Conservation (phyloP, 2,329 filamentous ascomycete species). For the Ophiostoma australiae region DNA sequence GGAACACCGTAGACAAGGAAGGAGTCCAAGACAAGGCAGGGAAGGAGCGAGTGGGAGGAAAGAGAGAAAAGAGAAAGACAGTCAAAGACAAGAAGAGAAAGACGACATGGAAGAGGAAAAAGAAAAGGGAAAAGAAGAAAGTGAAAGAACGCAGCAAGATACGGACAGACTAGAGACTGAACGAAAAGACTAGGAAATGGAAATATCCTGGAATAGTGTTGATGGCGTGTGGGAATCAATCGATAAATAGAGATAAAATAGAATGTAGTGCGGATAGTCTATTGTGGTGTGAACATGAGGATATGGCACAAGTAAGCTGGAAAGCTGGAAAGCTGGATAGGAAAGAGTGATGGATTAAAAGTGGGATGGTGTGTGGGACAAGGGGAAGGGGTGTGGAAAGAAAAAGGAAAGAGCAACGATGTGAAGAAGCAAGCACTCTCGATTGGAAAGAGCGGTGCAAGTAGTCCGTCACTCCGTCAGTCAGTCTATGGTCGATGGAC, state of each 20-base stretch:
- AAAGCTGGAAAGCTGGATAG: not conserved
- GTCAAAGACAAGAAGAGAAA: not conserved
- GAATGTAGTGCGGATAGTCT: not conserved
- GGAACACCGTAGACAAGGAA: not conserved
- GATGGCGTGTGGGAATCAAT: not conserved
- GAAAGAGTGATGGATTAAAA: not conserved
- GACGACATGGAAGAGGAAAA: conserved; percentile 11
- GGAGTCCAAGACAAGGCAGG: conserved; percentile 1
- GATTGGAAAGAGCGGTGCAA: not conserved
- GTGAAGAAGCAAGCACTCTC: not conserved
- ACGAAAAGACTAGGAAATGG: conserved; percentile 12
- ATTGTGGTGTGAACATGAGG: not conserved
- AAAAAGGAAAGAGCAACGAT: not conserved
- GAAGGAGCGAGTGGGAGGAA: conserved; percentile 12
- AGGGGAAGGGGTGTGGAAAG: not conserved
- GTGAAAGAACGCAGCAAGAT: conserved; percentile 10
- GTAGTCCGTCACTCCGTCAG: not conserved
- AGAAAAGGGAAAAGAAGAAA: conserved; percentile 11
- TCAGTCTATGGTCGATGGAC: not conserved
- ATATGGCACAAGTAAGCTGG: not conserved
- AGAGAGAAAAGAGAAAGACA: not conserved
- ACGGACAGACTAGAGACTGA: conserved; percentile 13
- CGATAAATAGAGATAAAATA: not conserved
- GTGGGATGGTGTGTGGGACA: conserved; percentile 6
- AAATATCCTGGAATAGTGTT: conserved; percentile 14